Evolutionary conservation across 192 early-diverging fungal species (phyloP), one percentile per base, ranked within the genome.

Genomic region (Funneliformis geosporum): DNA sequence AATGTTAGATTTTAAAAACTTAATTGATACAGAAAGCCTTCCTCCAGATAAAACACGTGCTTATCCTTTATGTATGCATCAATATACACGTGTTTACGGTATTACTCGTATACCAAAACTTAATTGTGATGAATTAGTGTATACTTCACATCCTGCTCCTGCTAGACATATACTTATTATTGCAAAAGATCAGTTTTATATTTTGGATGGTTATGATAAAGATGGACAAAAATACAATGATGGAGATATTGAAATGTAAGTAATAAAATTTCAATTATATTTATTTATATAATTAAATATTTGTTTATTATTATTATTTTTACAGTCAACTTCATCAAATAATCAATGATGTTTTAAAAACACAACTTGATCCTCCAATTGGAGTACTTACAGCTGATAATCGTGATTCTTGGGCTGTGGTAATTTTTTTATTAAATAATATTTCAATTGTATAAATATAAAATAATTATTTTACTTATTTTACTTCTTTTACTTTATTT

Each of bases 31-130:
- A 38, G 79, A 87, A 79, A 78, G 81, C 21, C 25, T 95, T 44
- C 92, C 92, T 0, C 75, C 90, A 21, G 95, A 95, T n/a, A 87
- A 81, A 60, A 93, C 90, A 10, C 89, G 87, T 67, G 83, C 83
- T 1, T 91, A 93, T 5, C 87, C 93, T 14, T 83, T 91, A 44
- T 95, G 94, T 81, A 96, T 97, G 95, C 79, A 93, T 83, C 96
- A 97, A 84, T 97, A 96, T 83, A 86, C 87, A 38, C 81, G 90
- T 47, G 73, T 93, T 9, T 93, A 95, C 81, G 95, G 94, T 8
- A 85, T 93, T 66, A 95, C 95, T 6, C 90, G 96, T 60, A 91
- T 96, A 40, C 96, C 96, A 16, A 87, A 90, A 72, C 86, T 86
- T 60, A 89, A 86, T 66, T 93, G 93, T 70, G 96, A 97, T 81